A percentile compares a stretch with the other conserved stretches of the same genome.
phyloP scores from a whole-genome alignment of 2,329 filamentous ascomycete species.

The Ascochyta fabae region DNA sequence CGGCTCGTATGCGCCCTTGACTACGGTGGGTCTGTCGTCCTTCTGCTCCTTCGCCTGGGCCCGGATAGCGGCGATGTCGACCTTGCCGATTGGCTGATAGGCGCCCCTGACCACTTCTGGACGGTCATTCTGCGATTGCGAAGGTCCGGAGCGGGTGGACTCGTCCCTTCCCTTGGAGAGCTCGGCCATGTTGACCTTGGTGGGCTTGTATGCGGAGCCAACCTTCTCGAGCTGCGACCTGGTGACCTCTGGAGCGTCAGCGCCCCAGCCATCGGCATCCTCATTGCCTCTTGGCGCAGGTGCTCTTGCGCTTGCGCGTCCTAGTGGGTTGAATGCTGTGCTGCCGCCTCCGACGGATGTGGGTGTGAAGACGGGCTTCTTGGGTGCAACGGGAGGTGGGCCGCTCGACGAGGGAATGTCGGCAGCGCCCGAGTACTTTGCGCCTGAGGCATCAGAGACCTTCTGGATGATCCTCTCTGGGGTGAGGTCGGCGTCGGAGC shows the following conservation, averaged over 20 bases:
- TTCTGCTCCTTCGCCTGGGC: conserved; percentile 69
- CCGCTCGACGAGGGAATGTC: conserved; percentile 62
- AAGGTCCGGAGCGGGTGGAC: conserved; percentile 65
- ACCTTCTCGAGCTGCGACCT: conserved; percentile 91
- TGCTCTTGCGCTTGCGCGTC: conserved; percentile 67
- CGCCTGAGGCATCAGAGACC: conserved; percentile 90
- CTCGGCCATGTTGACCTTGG: conserved; percentile 91
- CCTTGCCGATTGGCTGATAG: conserved; percentile 94
- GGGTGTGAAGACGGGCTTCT: conserved; percentile 91
- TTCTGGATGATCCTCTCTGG: conserved; percentile 90
- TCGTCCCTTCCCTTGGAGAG: conserved; percentile 76
- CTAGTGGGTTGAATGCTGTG: conserved; percentile 71
- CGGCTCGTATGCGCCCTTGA: conserved; percentile 94
- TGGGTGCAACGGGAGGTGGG: conserved; percentile 73
- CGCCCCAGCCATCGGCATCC: conserved; percentile 92
- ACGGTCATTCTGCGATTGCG: conserved; percentile 55
- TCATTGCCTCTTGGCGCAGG: conserved; percentile 62
- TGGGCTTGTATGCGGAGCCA: conserved; percentile 89
- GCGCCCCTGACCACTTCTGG: conserved; percentile 78
- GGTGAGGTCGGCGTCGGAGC: conserved; percentile 86
- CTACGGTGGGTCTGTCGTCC: conserved; percentile 81
- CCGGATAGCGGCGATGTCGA: conserved; percentile 93
- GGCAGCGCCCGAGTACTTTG: conserved; percentile 83
- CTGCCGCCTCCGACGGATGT: conserved; percentile 65
- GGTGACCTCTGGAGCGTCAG: conserved; percentile 89